A percentile compares a stretch with the other conserved stretches of the same genome.
Conservation (phyloP, 371 early-diverging fungal species). For the Mortierella sp. region DNA sequence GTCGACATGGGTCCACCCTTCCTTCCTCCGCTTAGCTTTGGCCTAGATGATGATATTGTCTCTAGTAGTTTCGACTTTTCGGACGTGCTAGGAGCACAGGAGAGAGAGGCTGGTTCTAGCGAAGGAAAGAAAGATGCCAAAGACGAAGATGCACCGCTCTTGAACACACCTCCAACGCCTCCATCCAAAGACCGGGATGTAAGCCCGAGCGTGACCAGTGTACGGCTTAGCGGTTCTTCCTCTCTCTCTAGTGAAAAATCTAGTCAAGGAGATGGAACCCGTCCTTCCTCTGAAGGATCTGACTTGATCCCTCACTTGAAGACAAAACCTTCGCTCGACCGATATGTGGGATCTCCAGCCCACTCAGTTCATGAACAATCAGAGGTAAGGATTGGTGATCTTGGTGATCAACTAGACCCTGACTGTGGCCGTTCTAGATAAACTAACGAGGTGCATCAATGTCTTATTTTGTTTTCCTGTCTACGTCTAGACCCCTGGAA, state of each 20-base stretch:
- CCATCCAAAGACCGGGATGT: conserved; percentile 23
- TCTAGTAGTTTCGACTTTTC: conserved; percentile 40
- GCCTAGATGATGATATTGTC: conserved; percentile 33
- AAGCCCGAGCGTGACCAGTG: conserved; percentile 26
- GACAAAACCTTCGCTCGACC: conserved; percentile 17
- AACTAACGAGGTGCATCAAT: not conserved
- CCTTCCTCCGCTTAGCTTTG: conserved; percentile 41
- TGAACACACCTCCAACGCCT: conserved; percentile 7
- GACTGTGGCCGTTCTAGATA: no score
- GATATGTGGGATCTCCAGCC: conserved; percentile 11
- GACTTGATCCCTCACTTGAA: not conserved
- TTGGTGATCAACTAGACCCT: no score
- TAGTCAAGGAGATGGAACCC: conserved; percentile 5
- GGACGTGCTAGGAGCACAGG: conserved; percentile 22
- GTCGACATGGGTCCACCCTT: conserved; percentile 43
- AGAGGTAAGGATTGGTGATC: conserved; percentile 3
- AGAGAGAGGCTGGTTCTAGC: not conserved
- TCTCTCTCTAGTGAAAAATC: conserved; percentile 15
- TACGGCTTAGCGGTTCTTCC: conserved; percentile 33
- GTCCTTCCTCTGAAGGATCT: conserved; percentile 13
- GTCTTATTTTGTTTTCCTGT: not conserved
- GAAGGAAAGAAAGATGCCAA: conserved; percentile 10
- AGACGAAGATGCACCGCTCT: not conserved
- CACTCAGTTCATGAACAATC: conserved; percentile 17
- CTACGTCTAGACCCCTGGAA: not conserved